phyloP scores from a whole-genome alignment of 495 filamentous ascomycete genomes.

The Podospora pseudoanserina region DNA sequence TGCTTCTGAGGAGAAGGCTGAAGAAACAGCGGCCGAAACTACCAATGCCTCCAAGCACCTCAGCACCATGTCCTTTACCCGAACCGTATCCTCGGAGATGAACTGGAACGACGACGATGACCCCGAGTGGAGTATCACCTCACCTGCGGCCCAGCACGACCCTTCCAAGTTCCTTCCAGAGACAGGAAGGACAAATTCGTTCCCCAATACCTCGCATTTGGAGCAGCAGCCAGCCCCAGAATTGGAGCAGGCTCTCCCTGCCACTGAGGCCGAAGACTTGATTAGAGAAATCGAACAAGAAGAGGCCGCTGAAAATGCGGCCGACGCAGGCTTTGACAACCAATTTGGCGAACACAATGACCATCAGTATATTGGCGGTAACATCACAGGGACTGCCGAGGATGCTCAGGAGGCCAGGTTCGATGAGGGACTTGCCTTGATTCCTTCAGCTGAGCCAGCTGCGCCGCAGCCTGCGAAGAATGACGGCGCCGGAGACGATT shows the following conservation, averaged over 20 bases:
- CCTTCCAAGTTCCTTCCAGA: slow-evolving; percentile 54
- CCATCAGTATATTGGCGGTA: slow-evolving; percentile 35
- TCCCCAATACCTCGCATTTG: slow-evolving; percentile 51
- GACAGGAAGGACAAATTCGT: slow-evolving; percentile 58
- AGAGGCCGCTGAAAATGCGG: slow-evolving; percentile 21
- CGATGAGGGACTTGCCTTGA: slow-evolving; percentile 58
- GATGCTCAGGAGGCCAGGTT: slow-evolving; percentile 48
- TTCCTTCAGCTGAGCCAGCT: slow-evolving; percentile 30
- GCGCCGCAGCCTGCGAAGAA: slow-evolving; percentile 5
- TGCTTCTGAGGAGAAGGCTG: slow-evolving; percentile 9
- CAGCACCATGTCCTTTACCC: slow-evolving; percentile 51
- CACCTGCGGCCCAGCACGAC: slow-evolving; percentile 46
- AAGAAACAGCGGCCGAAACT: slow-evolving; percentile 23
- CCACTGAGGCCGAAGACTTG: slow-evolving; percentile 21
- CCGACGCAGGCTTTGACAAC: slow-evolving; percentile 23
- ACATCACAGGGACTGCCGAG: slow-evolving; percentile 35
- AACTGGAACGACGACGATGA: slow-evolving; percentile 52
- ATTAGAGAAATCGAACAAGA: slow-evolving; percentile 36
- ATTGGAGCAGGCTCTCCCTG: slow-evolving; percentile 20
- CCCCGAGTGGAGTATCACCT: slow-evolving; percentile 43
- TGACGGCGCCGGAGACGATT: slow-evolving; percentile 17
- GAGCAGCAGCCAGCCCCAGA: slow-evolving; percentile 30
- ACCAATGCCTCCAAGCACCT: slow-evolving; percentile 42
- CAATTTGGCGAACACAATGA: slow-evolving; percentile 26
- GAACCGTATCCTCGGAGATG: slow-evolving; percentile 50